Evolutionary conservation across 2,329 filamentous ascomycete species (phyloP).

Genomic region (Stenocarpella maydis): DNA sequence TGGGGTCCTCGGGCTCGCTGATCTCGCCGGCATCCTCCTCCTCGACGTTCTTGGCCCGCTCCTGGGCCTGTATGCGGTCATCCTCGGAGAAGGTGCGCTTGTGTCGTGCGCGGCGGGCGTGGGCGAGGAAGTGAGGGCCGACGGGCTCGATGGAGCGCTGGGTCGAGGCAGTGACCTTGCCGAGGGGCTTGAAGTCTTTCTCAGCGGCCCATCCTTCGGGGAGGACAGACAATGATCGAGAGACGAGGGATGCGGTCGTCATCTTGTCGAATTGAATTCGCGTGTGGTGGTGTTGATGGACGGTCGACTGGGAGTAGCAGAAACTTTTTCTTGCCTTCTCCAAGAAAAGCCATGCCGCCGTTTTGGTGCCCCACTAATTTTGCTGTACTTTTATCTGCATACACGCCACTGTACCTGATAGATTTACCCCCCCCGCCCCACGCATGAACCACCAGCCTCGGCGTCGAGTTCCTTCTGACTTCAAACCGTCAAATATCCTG

Average conservation of each 20-base stretch:
- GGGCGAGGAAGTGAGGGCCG: slow-evolving; percentile 96
- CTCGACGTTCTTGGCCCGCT: slow-evolving; percentile 94
- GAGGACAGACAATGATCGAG: slow-evolving; percentile 76
- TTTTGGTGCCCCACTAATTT: slow-evolving; percentile 1
- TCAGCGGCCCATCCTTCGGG: slow-evolving; percentile 84
- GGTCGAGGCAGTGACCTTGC: slow-evolving; percentile 76
- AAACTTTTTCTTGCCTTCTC: slow-evolving; percentile 33
- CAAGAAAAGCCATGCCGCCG: slow-evolving; percentile 13
- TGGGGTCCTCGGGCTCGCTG: slow-evolving; percentile 90
- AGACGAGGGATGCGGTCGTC: slow-evolving; percentile 69
- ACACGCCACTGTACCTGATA: neutral
- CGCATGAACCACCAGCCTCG: neutral
- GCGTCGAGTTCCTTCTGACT: neutral
- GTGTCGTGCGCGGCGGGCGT: slow-evolving; percentile 93
- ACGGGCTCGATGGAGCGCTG: slow-evolving; percentile 94
- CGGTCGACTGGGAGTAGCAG: slow-evolving; percentile 4
- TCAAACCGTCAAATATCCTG: neutral
- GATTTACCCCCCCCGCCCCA: neutral
- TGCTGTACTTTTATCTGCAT: neutral
- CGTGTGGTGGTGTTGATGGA: neutral
- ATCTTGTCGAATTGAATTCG: slow-evolving; percentile 54
- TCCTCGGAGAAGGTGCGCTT: slow-evolving; percentile 99
- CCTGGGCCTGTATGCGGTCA: slow-evolving; percentile 94
- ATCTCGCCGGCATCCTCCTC: slow-evolving; percentile 90
- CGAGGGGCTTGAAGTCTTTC: slow-evolving; percentile 90